Evolutionary conservation across 2,329 filamentous ascomycete genomes (phyloP).

Genomic region (Colletotrichum tropicicola): DNA sequence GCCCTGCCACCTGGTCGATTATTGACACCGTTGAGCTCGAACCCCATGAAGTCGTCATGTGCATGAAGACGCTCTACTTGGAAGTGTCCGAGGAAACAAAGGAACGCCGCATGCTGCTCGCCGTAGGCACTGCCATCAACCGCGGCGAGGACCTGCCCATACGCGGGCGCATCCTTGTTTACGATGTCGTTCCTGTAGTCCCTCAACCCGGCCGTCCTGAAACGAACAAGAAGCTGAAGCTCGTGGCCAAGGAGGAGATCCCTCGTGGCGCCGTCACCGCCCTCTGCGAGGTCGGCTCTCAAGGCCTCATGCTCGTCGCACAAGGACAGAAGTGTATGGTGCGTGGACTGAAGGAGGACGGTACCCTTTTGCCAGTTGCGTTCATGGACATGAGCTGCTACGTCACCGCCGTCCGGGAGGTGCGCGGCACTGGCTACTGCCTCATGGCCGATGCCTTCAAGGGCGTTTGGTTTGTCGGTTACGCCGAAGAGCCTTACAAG

Average conservation of each 20-base stretch:
- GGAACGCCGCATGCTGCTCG: slow-evolving; percentile 82
- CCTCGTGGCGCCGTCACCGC: slow-evolving; percentile 91
- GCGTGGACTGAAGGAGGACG: slow-evolving; percentile 93
- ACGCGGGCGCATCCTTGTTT: slow-evolving; percentile 86
- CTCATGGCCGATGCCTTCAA: slow-evolving; percentile 91
- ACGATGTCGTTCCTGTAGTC: slow-evolving; percentile 91
- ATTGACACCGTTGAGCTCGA: slow-evolving; percentile 82
- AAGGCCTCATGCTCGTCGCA: slow-evolving; percentile 87
- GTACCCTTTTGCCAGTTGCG: slow-evolving; percentile 88
- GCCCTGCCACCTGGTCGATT: slow-evolving; percentile 78
- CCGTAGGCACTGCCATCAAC: slow-evolving; percentile 85
- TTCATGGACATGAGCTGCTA: slow-evolving; percentile 99
- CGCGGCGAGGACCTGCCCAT: slow-evolving; percentile 91
- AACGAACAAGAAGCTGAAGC: slow-evolving; percentile 84
- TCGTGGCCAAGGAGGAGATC: slow-evolving; percentile 89
- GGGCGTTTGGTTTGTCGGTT: slow-evolving; percentile 95
- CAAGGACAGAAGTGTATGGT: slow-evolving; percentile 99
- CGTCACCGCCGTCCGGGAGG: slow-evolving; percentile 83
- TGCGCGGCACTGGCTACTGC: slow-evolving; percentile 85
- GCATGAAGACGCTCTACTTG: slow-evolving; percentile 83
- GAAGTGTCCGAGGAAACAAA: slow-evolving; percentile 93
- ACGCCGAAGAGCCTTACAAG: slow-evolving; percentile 95
- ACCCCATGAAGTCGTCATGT: slow-evolving; percentile 79
- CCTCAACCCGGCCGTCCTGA: slow-evolving; percentile 87
- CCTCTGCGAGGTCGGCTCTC: slow-evolving; percentile 83